These are phyloP conservation scores for Dioszegia crocea DNA, from an alignment of 768 basidiomycete genomes.

Conservation along the genomic window DNA sequence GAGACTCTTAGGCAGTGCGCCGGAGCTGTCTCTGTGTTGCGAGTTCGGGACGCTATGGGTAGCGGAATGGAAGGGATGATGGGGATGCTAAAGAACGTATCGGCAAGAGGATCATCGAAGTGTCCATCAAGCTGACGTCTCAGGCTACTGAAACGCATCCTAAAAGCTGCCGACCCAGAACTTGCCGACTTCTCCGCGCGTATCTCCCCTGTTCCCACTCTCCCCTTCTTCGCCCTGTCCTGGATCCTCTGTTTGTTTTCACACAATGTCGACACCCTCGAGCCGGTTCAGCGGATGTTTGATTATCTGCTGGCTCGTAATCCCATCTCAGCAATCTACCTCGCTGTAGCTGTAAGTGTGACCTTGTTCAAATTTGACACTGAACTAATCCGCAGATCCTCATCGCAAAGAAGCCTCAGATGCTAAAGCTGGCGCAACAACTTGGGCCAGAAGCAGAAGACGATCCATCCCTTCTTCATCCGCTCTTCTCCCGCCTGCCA, in stretches of 20 bases:
- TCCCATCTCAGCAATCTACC: constrained; percentile 74
- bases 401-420: constrained; percentile 66
- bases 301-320: constrained; percentile 81
- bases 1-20: constrained; percentile 31
- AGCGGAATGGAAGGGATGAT: constrained; percentile 75
- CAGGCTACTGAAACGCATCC: constrained; percentile 70
- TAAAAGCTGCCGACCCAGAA: constrained; percentile 66
- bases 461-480: constrained; percentile 52
- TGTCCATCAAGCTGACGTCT: no score
- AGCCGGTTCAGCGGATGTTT: constrained; percentile 84
- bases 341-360: constrained; percentile 70
- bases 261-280: constrained; percentile 84
- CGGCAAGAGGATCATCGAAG: background rate
- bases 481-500: constrained; percentile 47
- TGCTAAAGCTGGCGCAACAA: constrained; percentile 55
- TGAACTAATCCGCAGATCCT: constrained; percentile 58
- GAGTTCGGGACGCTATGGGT: constrained; percentile 86
- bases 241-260: constrained; percentile 87
- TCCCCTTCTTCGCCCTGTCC: constrained; percentile 85
- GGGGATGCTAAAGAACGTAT: constrained; percentile 60
- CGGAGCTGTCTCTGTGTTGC: constrained; percentile 71
- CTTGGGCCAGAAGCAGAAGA: constrained; percentile 42
- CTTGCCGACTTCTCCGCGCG: constrained; percentile 70
- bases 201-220: constrained; percentile 57
- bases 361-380: background rate